These are phyloP conservation scores for Penicillium sp. DNA, from an alignment of 2,329 filamentous ascomycete species.

Conservation along the genomic window DNA sequence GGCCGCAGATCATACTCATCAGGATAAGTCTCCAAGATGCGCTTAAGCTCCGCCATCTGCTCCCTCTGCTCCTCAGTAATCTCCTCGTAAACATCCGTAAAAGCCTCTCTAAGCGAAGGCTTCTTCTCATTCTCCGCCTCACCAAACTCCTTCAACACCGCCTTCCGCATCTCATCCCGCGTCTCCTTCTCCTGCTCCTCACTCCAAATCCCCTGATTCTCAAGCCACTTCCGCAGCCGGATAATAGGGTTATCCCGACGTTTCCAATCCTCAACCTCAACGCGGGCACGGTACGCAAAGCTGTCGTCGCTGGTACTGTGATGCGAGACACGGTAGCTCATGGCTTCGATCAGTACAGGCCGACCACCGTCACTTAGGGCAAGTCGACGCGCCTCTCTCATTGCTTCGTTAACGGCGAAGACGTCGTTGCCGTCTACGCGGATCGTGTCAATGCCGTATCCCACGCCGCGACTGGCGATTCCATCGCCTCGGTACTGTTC, in stretches of 20 bases:
- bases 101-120: slow-evolving; percentile 57
- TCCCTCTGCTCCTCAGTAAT: slow-evolving; percentile 73
- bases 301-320: slow-evolving; percentile 97
- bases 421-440: slow-evolving; percentile 94
- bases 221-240: slow-evolving; percentile 84
- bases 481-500: slow-evolving; percentile 92
- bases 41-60: slow-evolving; percentile 74
- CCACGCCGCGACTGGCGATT: slow-evolving; percentile 80
- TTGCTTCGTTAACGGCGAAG: slow-evolving; percentile 81
- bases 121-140: slow-evolving; percentile 63
- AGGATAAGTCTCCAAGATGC: slow-evolving; percentile 81
- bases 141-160: slow-evolving; percentile 79
- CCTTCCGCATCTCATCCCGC: slow-evolving; percentile 65
- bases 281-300: slow-evolving; percentile 88
- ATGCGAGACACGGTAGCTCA: slow-evolving; percentile 97
- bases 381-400: slow-evolving; percentile 71
- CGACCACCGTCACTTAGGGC: slow-evolving; percentile 78
- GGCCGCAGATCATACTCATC: slow-evolving; percentile 83
- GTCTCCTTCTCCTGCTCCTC: slow-evolving; percentile 76
- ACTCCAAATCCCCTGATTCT: slow-evolving; percentile 78
- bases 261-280: slow-evolving; percentile 96
- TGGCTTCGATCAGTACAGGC: slow-evolving; percentile 86
- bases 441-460: slow-evolving; percentile 92
- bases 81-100: slow-evolving; percentile 86
- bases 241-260: slow-evolving; percentile 84